These are phyloP conservation scores for Daldinia sp. DNA, from an alignment of 2,329 filamentous ascomycete species.

Conservation along the genomic window DNA sequence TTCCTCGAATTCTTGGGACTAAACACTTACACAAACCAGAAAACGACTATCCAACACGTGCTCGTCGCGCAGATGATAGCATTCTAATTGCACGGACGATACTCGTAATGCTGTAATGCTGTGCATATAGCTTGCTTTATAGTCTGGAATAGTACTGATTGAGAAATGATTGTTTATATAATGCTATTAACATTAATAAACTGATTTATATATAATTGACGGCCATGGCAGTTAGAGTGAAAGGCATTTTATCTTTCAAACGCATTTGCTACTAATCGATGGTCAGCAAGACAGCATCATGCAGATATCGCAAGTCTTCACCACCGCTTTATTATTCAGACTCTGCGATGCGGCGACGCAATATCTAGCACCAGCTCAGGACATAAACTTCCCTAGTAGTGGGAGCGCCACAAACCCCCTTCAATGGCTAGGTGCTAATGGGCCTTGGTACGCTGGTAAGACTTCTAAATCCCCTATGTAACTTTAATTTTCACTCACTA, in stretches of 20 bases:
- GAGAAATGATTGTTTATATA: background rate
- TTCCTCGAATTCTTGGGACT: constrained; percentile 6
- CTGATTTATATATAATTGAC: background rate
- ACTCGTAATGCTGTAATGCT: background rate
- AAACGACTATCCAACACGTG: constrained; percentile 32
- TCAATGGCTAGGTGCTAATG: constrained; percentile 64
- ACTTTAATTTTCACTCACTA: background rate
- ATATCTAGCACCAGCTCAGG: constrained; percentile 50
- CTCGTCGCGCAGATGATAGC: background rate
- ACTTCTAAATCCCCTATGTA: background rate
- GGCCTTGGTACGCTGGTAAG: constrained; percentile 65
- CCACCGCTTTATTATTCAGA: constrained; percentile 24
- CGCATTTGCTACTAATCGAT: background rate
- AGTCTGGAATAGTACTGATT: background rate
- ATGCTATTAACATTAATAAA: background rate
- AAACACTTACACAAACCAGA: constrained; percentile 37
- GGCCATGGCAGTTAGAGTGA: background rate
- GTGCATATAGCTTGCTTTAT: background rate
- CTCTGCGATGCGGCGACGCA: constrained; percentile 33
- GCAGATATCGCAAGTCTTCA: constrained; percentile 27
- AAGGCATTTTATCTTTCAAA: background rate
- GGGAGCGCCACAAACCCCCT: constrained; percentile 57
- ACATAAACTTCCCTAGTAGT: constrained; percentile 51
- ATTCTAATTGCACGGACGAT: background rate
- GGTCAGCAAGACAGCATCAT: constrained; percentile 21